Evolutionary conservation across 179 eudicot species (phyloP), one percentile per base, ranked within the genome.

Genomic region (Silene vulgaris): DNA sequence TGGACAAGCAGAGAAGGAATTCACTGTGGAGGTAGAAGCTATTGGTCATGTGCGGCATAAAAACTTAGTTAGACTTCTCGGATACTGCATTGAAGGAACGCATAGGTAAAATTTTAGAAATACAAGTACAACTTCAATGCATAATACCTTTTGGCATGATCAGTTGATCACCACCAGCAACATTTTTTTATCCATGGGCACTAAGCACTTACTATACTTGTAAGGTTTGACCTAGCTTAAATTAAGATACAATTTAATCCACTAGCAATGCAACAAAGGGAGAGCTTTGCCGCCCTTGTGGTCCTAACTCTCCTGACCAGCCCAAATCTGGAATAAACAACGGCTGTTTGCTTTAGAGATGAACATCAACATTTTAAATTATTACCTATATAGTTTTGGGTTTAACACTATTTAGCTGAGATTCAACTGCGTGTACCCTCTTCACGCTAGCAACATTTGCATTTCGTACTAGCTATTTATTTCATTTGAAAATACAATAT

Each of bases 11-110:
- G 92, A 91, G 83, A 91, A 87, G 80, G 97, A 91, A 76, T 91
- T 91, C 78, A 83, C 81, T 45, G 94, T 91, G 40, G 97, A 91
- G 86, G 97, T 88, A 69, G 94, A 91, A 77, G 97, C 97, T 14
- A 91, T 91, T 78, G 97, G 97, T 73, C 95, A 91, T 78, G 97
- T 90, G 45, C 86, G 97, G 17, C 94, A 91, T 75, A 91, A 91
- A 74, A 91, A 91, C 74, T 84, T 91, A 52, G 97, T 91, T 79
- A 81, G 97, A 65, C 91, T 91, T 82, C 77, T 91, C 45, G 97
- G 97, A 23, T 91, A 89, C 80, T 91, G 97, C 75, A 81, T 91
- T 71, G 95, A 91, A 83, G 97, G 97, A 81, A 91, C 97, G 43
- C 97, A 91, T 80, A 90, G 97, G 97, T 91, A 84, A 29, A 50